Evolutionary conservation across 2,329 filamentous ascomycete genomes (phyloP).

Genomic region (Xylaria sp.): DNA sequence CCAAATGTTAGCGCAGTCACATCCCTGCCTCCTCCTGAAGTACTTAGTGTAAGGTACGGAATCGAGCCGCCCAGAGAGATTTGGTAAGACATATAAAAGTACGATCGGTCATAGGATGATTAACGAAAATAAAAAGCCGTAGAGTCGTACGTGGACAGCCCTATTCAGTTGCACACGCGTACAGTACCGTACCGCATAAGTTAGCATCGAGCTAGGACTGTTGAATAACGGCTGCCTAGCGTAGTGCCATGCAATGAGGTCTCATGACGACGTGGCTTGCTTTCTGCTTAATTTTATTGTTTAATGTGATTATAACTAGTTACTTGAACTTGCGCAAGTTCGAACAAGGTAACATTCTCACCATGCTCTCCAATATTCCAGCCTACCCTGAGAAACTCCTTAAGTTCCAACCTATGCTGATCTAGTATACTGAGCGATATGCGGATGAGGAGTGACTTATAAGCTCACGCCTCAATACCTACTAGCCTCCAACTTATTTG

Average conservation of each 20-base stretch:
- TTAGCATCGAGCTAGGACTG: not conserved
- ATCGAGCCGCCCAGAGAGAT: not conserved
- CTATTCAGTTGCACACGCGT: constrained; percentile 10
- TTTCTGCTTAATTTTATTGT: not conserved
- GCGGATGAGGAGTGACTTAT: not conserved
- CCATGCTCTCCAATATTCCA: not conserved
- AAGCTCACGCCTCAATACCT: no score
- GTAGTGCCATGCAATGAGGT: not conserved
- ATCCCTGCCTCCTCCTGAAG: constrained; percentile 14
- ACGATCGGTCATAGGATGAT: not conserved
- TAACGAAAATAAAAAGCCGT: not conserved
- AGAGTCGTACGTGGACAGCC: constrained; percentile 1
- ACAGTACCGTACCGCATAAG: not conserved
- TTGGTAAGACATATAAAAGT: not conserved
- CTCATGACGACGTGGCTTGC: not conserved
- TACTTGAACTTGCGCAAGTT: not conserved
- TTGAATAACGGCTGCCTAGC: constrained; percentile 5
- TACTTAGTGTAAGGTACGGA: not conserved
- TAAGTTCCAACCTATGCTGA: not conserved
- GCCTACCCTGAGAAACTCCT: not conserved
- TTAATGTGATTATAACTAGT: not conserved
- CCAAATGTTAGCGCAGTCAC: constrained; percentile 16
- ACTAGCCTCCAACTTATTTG: no score
- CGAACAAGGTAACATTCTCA: not conserved
- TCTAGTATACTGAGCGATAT: not conserved